Base-by-base conservation (phyloP, 108 stramenopile species). In the Cyclotella sp. region DNA sequence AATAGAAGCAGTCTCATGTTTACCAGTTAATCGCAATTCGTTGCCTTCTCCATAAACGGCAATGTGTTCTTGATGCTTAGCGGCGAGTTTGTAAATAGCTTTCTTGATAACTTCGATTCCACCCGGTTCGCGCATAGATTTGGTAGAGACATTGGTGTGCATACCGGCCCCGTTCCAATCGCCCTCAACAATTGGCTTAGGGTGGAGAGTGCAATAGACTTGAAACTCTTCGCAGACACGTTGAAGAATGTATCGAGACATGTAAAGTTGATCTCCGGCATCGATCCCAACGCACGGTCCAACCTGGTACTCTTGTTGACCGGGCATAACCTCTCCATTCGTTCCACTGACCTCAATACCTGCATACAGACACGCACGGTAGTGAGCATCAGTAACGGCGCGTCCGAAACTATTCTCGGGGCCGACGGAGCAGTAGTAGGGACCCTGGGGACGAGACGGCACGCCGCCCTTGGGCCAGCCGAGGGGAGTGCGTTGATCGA, bases 161-260 rank as follows among this genome's bases (percentile, higher is more conserved):
- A 95, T 94, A 49, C 98, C 98, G 13, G 98, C 97, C 14, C 98
- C 98, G 84, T 99, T 99, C 98, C 98, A 99, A 84, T 99, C 97
- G 22, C 98, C 98, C 54, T 97, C 90, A 18, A 88, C 86, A 82
- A 98, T 99, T 47, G 97, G 98, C 87, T 99, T 98, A 81, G 98
- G 98, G 91, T 98, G 96, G 60, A 98, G 86, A 41, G 95, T 95
- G 70, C 96, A 97, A 87, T 92, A 93, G 28, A 99, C 96, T 63
- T 97, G 97, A 82, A 97, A 97, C 72, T 97, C 96, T 82, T 99
- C 98, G 84, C 97, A 97, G 28, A 99, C 96, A 42, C 98, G 95
- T 71, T 92, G 85, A 77, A 99, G 88, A 59, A 99, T 96, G 92
- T 97, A 99, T 69, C 98, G 96, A 41, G 86, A 86, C 92, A 98